A percentile compares a stretch with the other conserved stretches of the same genome.
phyloP scores from a whole-genome alignment of 2,329 filamentous ascomycete species.

The Alternaria arborescens region DNA sequence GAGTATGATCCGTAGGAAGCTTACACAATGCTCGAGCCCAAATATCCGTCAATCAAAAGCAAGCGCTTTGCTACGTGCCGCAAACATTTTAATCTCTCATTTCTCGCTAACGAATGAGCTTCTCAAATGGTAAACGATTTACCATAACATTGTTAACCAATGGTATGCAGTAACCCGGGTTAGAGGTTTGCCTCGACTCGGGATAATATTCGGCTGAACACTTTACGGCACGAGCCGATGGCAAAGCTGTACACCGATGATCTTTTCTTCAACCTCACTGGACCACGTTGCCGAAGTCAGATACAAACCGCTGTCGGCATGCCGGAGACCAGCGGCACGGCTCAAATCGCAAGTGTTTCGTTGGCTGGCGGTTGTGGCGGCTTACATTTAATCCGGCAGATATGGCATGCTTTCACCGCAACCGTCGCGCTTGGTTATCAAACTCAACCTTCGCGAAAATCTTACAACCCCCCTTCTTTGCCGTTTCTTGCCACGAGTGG shows the following conservation, averaged over 20 bases:
- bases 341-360: constrained; percentile 1
- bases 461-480: neutral
- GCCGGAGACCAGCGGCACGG: constrained; percentile 21
- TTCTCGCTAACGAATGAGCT: neutral
- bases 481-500: neutral
- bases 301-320: constrained; percentile 27
- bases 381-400: constrained; percentile 18
- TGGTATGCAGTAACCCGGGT: neutral
- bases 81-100: neutral
- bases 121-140: neutral
- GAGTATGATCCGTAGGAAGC: neutral
- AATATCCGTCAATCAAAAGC: constrained; percentile 3
- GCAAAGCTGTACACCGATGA: constrained; percentile 29
- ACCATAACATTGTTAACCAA: neutral
- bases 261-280: constrained; percentile 25
- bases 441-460: constrained; percentile 7
- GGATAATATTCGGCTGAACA: constrained; percentile 14
- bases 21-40: neutral
- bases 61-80: neutral
- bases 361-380: constrained; percentile 28
- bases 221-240: constrained; percentile 14
- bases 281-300: constrained; percentile 5
- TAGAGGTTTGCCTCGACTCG: constrained; percentile 1
- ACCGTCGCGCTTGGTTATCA: constrained; percentile 1
- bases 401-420: constrained; percentile 6